A percentile compares a stretch with the other conserved stretches of the same genome.
These are phyloP conservation scores for Tylopilus balloui DNA, from an alignment of 768 basidiomycete species.

Conservation along the genomic window DNA sequence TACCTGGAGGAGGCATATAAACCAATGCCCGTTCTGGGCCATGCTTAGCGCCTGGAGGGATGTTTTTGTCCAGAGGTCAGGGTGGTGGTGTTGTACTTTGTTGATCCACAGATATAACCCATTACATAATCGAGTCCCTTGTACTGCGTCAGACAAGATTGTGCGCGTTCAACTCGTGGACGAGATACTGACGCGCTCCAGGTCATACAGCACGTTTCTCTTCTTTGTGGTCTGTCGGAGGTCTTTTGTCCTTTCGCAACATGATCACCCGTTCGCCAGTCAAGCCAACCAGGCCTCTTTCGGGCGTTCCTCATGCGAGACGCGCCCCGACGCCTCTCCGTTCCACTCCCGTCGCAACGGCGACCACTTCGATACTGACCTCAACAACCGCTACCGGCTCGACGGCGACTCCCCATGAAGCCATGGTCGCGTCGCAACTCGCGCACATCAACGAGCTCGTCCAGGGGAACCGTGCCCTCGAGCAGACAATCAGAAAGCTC, in stretches of 20 bases:
- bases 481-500: constrained; percentile 55
- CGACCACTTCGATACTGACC: constrained; percentile 26
- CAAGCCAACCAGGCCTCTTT: constrained; percentile 15
- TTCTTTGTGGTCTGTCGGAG: neutral
- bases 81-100: neutral
- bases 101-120: neutral
- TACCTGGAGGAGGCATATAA: constrained; percentile 43
- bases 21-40: constrained; percentile 40
- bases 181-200: constrained; percentile 1
- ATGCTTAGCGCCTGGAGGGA: constrained; percentile 15
- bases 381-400: constrained; percentile 29
- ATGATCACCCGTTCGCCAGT: constrained; percentile 31
- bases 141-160: neutral
- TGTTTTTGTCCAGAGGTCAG: neutral
- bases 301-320: constrained; percentile 11
- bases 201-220: neutral
- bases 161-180: neutral
- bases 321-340: constrained; percentile 21
- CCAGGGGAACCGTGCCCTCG: constrained; percentile 59
- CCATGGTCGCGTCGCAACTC: constrained; percentile 58
- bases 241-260: neutral
- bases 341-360: constrained; percentile 14
- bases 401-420: constrained; percentile 34
- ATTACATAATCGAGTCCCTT: constrained; percentile 17
- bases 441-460: constrained; percentile 72